Conservation (phyloP, 2,329 filamentous ascomycete genomes). For the Aureobasidium lini region DNA sequence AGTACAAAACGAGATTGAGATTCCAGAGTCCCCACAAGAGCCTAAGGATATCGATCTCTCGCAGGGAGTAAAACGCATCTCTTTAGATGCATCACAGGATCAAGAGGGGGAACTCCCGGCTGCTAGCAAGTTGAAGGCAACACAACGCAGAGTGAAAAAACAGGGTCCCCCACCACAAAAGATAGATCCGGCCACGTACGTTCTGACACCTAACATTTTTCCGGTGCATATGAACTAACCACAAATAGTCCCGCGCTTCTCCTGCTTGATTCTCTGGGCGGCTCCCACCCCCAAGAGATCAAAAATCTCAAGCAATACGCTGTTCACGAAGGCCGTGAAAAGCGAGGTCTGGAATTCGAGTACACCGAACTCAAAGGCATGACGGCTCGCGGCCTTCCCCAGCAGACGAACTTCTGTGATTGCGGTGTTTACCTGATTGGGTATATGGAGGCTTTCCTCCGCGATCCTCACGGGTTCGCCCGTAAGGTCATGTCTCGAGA, state of each 20-base stretch:
- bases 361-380: constrained; percentile 48
- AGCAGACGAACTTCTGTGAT: constrained; percentile 77
- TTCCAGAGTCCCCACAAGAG: not conserved
- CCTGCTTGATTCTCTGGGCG: constrained; percentile 78
- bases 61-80: constrained; percentile 1
- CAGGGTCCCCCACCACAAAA: constrained; percentile 20
- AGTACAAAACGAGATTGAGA: not conserved
- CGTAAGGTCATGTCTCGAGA: constrained; percentile 57
- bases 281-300: constrained; percentile 55
- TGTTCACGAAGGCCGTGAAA: constrained; percentile 61
- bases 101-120: not conserved
- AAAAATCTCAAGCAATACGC: constrained; percentile 70
- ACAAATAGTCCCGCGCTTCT: constrained; percentile 62
- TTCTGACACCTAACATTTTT: not conserved
- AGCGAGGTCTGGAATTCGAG: constrained; percentile 43
- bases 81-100: constrained; percentile 3
- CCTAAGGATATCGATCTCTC: not conserved
- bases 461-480: constrained; percentile 64
- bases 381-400: constrained; percentile 67
- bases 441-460: constrained; percentile 76
- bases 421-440: constrained; percentile 82
- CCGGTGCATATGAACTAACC: constrained; percentile 18
- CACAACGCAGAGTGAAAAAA: constrained; percentile 13
- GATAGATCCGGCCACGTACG: constrained; percentile 25
- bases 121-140: not conserved